Conservation (phyloP, 139 green algal species). For the Coelastrella sp. region DNA sequence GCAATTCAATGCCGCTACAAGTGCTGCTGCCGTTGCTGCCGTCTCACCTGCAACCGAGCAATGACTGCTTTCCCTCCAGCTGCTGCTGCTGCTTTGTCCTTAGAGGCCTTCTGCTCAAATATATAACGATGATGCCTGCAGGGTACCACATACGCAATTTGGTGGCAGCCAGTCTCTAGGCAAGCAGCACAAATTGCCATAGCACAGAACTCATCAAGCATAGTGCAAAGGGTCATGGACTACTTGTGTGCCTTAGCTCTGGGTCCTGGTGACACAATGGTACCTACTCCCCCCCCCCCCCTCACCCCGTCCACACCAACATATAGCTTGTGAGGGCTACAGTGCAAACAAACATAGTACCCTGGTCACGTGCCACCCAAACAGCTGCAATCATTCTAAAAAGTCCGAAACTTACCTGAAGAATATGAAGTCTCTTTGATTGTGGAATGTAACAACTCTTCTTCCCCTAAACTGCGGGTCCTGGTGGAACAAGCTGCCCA, state of each 20-base stretch:
- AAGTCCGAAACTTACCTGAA: constrained; percentile 75
- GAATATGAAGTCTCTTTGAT: constrained; percentile 99
- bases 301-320: too few relatives aligned
- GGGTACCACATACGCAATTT: not conserved
- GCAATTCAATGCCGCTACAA: not conserved
- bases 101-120: constrained; percentile 90
- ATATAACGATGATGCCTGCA: constrained; percentile 94
- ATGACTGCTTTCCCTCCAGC: constrained; percentile 59
- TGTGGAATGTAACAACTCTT: constrained; percentile 97
- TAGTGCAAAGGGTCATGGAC: too few relatives aligned
- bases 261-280: too few relatives aligned
- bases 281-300: too few relatives aligned
- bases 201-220: not conserved
- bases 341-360: too few relatives aligned
- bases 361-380: not conserved
- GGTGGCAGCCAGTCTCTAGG: not conserved
- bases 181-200: not conserved
- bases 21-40: not conserved
- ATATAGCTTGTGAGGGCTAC: too few relatives aligned
- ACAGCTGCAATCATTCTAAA: not conserved
- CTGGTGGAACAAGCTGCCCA: constrained; percentile 94
- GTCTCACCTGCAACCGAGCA: constrained; percentile 53
- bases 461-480: constrained; percentile 93
- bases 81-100: constrained; percentile 38
- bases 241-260: too few relatives aligned